These are phyloP conservation scores for Scedosporium dehoogii DNA, from an alignment of 2,329 filamentous ascomycete species.

Conservation along the genomic window DNA sequence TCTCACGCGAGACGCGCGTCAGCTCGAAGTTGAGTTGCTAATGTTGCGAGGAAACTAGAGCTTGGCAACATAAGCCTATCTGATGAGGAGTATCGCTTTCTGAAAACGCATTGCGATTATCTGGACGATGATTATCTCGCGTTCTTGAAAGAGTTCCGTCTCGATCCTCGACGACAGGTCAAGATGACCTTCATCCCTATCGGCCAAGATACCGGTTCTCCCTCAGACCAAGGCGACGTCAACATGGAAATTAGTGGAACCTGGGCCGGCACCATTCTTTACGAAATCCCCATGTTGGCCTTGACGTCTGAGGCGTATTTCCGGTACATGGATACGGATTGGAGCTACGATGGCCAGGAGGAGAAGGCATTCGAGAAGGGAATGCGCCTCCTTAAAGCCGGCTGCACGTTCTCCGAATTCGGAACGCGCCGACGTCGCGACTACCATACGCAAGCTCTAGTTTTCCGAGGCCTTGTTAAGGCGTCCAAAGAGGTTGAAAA, in stretches of 20 bases:
- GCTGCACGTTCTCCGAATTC: constrained; percentile 89
- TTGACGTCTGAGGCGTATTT: constrained; percentile 95
- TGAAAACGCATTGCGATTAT: constrained; percentile 72
- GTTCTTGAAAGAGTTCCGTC: constrained; percentile 72
- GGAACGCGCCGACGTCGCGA: constrained; percentile 81
- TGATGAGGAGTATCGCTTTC: constrained; percentile 68
- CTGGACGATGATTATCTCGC: constrained; percentile 66
- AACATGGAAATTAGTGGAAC: constrained; percentile 67
- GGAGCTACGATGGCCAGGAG: constrained; percentile 80
- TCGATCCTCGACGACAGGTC: constrained; percentile 75
- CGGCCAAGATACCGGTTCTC: constrained; percentile 47
- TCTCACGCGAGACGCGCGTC: not conserved
- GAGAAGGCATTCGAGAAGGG: constrained; percentile 80
- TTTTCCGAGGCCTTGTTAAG: constrained; percentile 75
- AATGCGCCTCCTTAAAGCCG: constrained; percentile 62
- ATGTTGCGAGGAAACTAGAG: constrained; percentile 38
- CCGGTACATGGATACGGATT: constrained; percentile 89
- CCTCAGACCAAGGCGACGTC: constrained; percentile 63
- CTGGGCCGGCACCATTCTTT: constrained; percentile 94
- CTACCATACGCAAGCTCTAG: constrained; percentile 88
- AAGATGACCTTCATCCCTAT: constrained; percentile 53
- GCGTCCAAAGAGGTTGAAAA: constrained; percentile 63
- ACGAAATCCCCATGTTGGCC: constrained; percentile 90
- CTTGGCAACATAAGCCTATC: constrained; percentile 74
- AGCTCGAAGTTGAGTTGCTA: not conserved